phyloP scores from a whole-genome alignment of 2,329 filamentous ascomycete species.

The Apiospora phragmitis region DNA sequence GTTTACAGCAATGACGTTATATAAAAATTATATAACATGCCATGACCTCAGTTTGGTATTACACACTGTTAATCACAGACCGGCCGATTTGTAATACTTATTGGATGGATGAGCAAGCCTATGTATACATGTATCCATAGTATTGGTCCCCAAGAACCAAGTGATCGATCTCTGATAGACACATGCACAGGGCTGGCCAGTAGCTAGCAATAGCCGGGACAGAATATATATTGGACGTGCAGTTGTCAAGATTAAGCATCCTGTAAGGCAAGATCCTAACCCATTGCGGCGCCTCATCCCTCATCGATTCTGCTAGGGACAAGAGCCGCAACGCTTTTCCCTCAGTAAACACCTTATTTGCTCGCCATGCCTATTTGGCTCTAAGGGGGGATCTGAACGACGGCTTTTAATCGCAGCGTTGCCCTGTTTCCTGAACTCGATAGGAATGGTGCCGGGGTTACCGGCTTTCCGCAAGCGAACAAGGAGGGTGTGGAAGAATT shows the following conservation, averaged over 20 bases:
- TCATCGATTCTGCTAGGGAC: neutral
- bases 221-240: conserved; percentile 1
- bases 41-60: neutral
- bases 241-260: neutral
- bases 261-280: neutral
- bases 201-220: neutral
- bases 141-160: neutral
- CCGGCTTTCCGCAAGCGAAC: neutral
- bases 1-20: neutral
- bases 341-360: neutral
- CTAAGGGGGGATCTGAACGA: neutral
- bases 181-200: neutral
- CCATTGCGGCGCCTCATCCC: neutral
- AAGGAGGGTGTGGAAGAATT: neutral
- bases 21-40: neutral
- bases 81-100: neutral
- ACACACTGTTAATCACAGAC: neutral
- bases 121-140: neutral
- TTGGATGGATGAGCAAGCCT: neutral
- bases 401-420: neutral
- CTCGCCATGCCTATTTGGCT: conserved; percentile 3
- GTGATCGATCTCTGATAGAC: neutral
- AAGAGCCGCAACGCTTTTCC: neutral
- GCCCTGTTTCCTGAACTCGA: neutral
- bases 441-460: neutral